Evolutionary conservation across 164 flowering plant species (phyloP).

Genomic region (Litsea cubeba): DNA sequence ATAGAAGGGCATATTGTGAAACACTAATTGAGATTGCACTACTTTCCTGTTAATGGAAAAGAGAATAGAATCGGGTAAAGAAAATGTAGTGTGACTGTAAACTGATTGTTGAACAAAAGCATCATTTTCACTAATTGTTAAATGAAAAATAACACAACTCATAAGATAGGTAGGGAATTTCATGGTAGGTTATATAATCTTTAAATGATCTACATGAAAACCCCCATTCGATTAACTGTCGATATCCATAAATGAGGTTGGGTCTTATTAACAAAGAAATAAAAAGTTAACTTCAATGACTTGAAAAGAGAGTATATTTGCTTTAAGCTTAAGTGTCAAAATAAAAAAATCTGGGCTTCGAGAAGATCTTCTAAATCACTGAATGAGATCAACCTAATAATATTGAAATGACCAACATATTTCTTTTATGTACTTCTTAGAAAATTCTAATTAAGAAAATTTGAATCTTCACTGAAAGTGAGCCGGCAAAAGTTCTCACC

Average conservation of each 20-base stretch:
- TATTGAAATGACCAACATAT: neutral
- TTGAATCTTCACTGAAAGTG: neutral
- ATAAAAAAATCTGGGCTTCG: neutral
- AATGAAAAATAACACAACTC: neutral
- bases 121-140: neutral
- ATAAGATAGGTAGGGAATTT: neutral
- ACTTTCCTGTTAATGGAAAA: neutral
- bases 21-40: neutral
- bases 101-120: neutral
- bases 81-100: too few species aligned
- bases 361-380: neutral
- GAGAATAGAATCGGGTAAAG: neutral
- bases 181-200: neutral
- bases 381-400: neutral
- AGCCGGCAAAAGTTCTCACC: constrained; percentile 43
- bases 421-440: neutral
- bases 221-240: neutral
- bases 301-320: neutral
- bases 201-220: neutral
- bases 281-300: neutral
- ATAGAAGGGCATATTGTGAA: neutral
- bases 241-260: neutral
- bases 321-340: neutral
- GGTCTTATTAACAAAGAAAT: neutral
- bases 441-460: neutral